Evolutionary conservation across 768 basidiomycete species (phyloP).

Genomic region (Leccinum uliginosum): DNA sequence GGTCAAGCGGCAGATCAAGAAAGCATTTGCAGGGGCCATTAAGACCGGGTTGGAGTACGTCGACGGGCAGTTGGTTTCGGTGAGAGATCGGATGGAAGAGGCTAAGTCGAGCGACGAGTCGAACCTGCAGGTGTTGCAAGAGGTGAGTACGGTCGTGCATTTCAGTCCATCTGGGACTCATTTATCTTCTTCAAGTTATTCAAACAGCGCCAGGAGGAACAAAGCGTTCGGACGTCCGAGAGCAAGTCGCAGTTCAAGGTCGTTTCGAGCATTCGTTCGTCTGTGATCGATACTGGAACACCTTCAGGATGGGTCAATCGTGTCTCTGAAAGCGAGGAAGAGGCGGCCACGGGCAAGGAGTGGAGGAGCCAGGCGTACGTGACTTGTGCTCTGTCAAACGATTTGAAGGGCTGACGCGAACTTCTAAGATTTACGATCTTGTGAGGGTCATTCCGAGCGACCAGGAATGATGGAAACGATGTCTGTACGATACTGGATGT

Average conservation of each 20-base stretch:
- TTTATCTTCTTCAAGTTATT: slow-evolving; percentile 41
- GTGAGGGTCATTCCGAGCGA: not conserved
- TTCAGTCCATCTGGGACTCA: not conserved
- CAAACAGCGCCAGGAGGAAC: slow-evolving; percentile 52
- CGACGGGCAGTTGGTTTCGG: slow-evolving; percentile 85
- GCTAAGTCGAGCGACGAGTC: slow-evolving; percentile 45
- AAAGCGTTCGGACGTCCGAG: slow-evolving; percentile 33
- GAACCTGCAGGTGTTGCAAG: slow-evolving; percentile 51
- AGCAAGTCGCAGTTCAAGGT: slow-evolving; percentile 74
- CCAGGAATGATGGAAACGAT: not conserved
- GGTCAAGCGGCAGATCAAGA: slow-evolving; percentile 70
- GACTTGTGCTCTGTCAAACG: not conserved
- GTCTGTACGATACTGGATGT: not conserved
- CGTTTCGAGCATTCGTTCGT: slow-evolving; percentile 65
- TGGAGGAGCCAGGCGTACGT: slow-evolving; percentile 54
- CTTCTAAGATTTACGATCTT: slow-evolving; percentile 13
- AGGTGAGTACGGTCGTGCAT: slow-evolving; percentile 33
- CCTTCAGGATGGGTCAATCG: slow-evolving; percentile 73
- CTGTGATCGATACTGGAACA: slow-evolving; percentile 61
- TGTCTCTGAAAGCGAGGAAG: slow-evolving; percentile 38
- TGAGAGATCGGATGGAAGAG: slow-evolving; percentile 73
- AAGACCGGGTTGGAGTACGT: slow-evolving; percentile 80
- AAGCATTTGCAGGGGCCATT: slow-evolving; percentile 62
- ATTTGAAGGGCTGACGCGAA: not conserved
- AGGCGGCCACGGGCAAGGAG: slow-evolving; percentile 38